Conservation (phyloP, 2,329 filamentous ascomycete species). For the Aspergillus bombycis region DNA sequence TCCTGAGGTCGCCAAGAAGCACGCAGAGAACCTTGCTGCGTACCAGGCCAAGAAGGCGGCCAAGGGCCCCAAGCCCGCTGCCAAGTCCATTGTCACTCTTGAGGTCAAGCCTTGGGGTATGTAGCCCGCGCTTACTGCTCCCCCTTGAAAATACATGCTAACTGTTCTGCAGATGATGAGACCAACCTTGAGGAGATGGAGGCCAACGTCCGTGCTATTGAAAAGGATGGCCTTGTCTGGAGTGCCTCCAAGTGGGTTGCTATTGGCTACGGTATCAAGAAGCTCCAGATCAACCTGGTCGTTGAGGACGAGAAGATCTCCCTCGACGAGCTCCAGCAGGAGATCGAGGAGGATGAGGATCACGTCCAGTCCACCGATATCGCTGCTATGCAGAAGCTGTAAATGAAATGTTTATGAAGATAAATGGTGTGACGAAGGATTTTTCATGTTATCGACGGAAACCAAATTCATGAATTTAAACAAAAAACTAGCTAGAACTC, state of each 20-base stretch:
- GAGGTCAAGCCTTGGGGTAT: constrained; percentile 99
- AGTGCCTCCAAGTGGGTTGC: constrained; percentile 86
- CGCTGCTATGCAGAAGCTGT: constrained; percentile 90
- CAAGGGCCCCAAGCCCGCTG: constrained; percentile 80
- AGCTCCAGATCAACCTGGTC: constrained; percentile 98
- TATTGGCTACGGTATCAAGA: constrained; percentile 97
- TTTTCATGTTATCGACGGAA: constrained; percentile 38
- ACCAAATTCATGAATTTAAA: constrained; percentile 40
- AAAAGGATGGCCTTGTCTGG: constrained; percentile 95
- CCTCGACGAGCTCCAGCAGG: constrained; percentile 79
- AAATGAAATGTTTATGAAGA: constrained; percentile 49
- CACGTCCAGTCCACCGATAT: constrained; percentile 94
- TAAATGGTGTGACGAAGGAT: constrained; percentile 40
- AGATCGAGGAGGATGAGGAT: constrained; percentile 88
- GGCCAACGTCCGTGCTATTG: constrained; percentile 76
- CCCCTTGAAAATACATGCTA: constrained; percentile 18
- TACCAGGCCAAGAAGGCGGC: constrained; percentile 97
- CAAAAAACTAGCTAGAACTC: constrained; percentile 35
- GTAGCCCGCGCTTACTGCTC: constrained; percentile 38
- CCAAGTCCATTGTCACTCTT: constrained; percentile 94
- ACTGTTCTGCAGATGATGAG: constrained; percentile 71
- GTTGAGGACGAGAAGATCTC: constrained; percentile 97
- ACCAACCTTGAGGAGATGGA: constrained; percentile 87
- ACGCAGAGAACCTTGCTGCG: constrained; percentile 87
- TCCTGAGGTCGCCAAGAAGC: constrained; percentile 78